Conservation (phyloP, 176 grass and related monocot genomes). For the Raddia guianensis region DNA sequence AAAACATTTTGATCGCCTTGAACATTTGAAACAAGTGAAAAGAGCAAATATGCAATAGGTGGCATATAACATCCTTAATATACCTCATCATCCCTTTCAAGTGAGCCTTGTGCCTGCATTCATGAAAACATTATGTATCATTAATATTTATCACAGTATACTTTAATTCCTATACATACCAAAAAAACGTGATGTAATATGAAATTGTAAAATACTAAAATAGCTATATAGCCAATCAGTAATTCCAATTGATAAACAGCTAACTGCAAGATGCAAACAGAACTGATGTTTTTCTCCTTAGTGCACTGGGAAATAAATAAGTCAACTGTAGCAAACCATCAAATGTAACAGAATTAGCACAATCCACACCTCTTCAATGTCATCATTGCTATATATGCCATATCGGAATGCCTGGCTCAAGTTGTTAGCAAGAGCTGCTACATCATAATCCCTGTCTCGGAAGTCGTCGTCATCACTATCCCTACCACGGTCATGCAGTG, state of each 20-base stretch:
- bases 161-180: background rate
- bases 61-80: slow-evolving; percentile 30
- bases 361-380: slow-evolving; percentile 69
- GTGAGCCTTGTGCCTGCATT: slow-evolving; percentile 85
- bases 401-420: slow-evolving; percentile 94
- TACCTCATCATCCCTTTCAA: slow-evolving; percentile 98
- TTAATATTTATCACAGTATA: slow-evolving; percentile 23
- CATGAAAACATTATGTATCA: slow-evolving; percentile 37
- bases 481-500: slow-evolving; percentile 82
- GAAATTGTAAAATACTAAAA: slow-evolving; percentile 41
- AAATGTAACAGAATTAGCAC: slow-evolving; percentile 23
- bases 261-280: slow-evolving; percentile 3
- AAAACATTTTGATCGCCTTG: slow-evolving; percentile 16
- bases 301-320: background rate
- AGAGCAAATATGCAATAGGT: slow-evolving; percentile 20
- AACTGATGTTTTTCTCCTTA: slow-evolving; percentile 21
- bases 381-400: slow-evolving; percentile 88
- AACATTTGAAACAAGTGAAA: slow-evolving; percentile 23
- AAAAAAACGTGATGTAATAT: slow-evolving; percentile 2
- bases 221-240: slow-evolving; percentile 11
- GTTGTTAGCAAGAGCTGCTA: slow-evolving; percentile 92
- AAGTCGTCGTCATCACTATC: slow-evolving; percentile 98
- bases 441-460: slow-evolving; percentile 95
- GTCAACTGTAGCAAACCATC: background rate
- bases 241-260: background rate